Evolutionary conservation across 768 basidiomycete species (phyloP), one percentile per base, ranked within the genome.

Genomic region (Psilocybe azurescens): DNA sequence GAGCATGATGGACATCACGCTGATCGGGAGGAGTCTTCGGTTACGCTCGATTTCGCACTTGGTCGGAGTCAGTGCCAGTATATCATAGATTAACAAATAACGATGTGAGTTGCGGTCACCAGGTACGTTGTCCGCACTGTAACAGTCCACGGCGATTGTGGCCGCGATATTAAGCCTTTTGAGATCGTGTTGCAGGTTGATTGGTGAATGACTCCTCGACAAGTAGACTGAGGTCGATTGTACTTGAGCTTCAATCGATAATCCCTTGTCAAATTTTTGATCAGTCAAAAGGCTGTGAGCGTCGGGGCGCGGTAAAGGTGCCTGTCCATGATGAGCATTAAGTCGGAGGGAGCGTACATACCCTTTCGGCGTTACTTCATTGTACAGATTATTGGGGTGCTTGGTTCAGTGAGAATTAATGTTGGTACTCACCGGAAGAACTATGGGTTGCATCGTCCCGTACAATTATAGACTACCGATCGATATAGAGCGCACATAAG

Each of bases 21-120:
- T 44, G 41, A 44, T 89, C 89, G 8, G 92, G 91, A 72, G 92
- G 91, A 70, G 75, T 77, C 3, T 90, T 92, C 65, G 90, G 92
- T 70, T 7, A 36, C 2, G 33, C 33, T 7, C 33, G 11, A 36
- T 11, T 11, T 7, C 33, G 33, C 6, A 36, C 6, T 36, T 36
- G 24, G 24, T 24, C 24, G 24, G 24, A 24, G 24, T 24, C 24
- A 24, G 24, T 36, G 33, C 7, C 11, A 3, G 33, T 36, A 11
- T 36, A 36, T 36, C 33, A 36, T 36, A 36, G 33, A 36, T 36
- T 36, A 11, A 36, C 33, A 36, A 36, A 36, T 36, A 36, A 36
- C 33, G 33, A 36, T 36, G 33, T 36, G 33, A 36, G 33, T 73
- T 1, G 81, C 83, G 52, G 90, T 91, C 89, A 75, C 80, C 14